Evolutionary conservation across 192 early-diverging fungal genomes (phyloP), one percentile per base, ranked within the genome.

Genomic region (Allomyces macrogynus): DNA sequence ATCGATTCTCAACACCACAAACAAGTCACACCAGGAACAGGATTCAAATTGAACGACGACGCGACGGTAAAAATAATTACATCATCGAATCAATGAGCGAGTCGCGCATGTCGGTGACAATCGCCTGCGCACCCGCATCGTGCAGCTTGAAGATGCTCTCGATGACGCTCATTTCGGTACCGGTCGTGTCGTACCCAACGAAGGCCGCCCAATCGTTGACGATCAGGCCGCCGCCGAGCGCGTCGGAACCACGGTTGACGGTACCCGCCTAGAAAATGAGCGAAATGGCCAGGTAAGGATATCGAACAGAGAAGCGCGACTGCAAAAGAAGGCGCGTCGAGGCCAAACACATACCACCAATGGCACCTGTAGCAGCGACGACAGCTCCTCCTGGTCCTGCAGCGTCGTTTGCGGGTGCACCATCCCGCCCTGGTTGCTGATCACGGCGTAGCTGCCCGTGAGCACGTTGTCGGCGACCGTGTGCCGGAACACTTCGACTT

Each of bases 121-220:
- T 89, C 61, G 87, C 87, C 10, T 87, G 86, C 5, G 88, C 91
- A 66, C 89, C 85, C 60, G 86, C 84, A 67, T 95, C 91, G 68
- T 95, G 91, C 23, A 98, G 83, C 79, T 92, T 95, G 80, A 99
- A 99, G 71, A 99, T 93, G 72, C 86, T 86, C 73, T 99, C 96
- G 65, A 99, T 86, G 9, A 99, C 96, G 66, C 86, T 89, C 67
- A 99, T 81, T 76, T 99, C 96, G 42, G 95, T 97, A 57, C 83
- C 79, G 1, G 96, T 97, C 1, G 93, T 96, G 73, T 97, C 96
- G 71, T 95, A 71, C 62, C 95, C 95, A 23, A 92, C 89, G 80
- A 97, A 97, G 10, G 95, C 95, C 65, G 80, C 81, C 93, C 93
- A 99, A 70, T 99, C 95, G 74, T 99, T 99, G 63, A 99, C 95